Evolutionary conservation across 768 basidiomycete genomes (phyloP).

Genomic region (Nidula microcarpa): DNA sequence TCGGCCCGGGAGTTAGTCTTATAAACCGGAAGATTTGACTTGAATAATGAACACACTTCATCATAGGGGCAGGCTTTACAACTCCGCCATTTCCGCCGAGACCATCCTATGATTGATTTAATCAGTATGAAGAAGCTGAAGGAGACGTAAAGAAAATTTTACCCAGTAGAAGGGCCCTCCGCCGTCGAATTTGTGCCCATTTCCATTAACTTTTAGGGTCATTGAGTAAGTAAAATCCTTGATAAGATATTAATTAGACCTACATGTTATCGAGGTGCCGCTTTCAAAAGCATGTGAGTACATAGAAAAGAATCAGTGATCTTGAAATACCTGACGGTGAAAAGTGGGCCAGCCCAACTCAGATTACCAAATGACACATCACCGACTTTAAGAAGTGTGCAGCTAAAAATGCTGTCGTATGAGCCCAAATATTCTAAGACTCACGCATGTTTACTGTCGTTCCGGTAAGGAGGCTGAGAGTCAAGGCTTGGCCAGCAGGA

Average conservation of each 20-base stretch:
- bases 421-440: constrained; percentile 12
- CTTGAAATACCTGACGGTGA: constrained; percentile 39
- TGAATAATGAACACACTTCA: constrained; percentile 25
- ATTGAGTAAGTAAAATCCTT: too few species aligned
- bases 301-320: background rate
- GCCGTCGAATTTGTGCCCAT: constrained; percentile 37
- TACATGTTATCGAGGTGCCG: constrained; percentile 47
- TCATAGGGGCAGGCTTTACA: constrained; percentile 38
- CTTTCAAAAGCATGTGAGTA: constrained; percentile 18
- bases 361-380: constrained; percentile 52
- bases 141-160: background rate
- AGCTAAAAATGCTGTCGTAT: background rate
- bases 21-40: background rate
- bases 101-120: constrained; percentile 25
- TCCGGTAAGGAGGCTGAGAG: constrained; percentile 38
- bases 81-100: constrained; percentile 34
- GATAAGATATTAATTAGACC: constrained; percentile 6
- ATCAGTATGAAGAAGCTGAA: too few species aligned
- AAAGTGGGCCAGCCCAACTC: constrained; percentile 53
- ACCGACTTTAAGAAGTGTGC: constrained; percentile 37
- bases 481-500: constrained; percentile 48
- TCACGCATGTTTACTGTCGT: constrained; percentile 59
- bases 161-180: constrained; percentile 43
- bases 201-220: constrained; percentile 29
- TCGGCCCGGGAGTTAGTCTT: too few species aligned